A percentile compares a stretch with the other conserved stretches of the same genome.
These are phyloP conservation scores for Talaromyces wortmannii DNA, from an alignment of 495 filamentous ascomycete species.

Conservation along the genomic window DNA sequence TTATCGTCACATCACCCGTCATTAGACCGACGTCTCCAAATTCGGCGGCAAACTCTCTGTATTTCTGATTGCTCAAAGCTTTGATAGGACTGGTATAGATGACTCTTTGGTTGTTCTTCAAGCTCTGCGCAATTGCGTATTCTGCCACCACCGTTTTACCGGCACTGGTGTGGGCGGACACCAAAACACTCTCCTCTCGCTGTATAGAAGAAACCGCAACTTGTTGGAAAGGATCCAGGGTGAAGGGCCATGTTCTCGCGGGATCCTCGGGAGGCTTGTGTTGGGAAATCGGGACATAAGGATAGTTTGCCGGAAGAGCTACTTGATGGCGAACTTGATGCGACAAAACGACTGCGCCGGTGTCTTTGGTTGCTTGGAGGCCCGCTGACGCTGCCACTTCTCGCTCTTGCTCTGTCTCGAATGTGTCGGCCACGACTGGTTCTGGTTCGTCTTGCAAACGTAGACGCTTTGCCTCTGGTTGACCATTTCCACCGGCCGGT, in stretches of 20 bases:
- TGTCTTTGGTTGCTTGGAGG: constrained; percentile 63
- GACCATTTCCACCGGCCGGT: constrained; percentile 28
- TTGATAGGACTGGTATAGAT: constrained; percentile 99
- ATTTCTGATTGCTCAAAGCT: constrained; percentile 97
- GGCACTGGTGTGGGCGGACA: constrained; percentile 95
- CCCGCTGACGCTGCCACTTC: constrained; percentile 78
- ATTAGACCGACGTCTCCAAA: constrained; percentile 97
- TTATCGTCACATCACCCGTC: constrained; percentile 99
- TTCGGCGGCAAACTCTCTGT: constrained; percentile 88
- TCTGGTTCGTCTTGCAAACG: constrained; percentile 66
- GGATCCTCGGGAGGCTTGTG: constrained; percentile 82
- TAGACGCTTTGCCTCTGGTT: constrained; percentile 65
- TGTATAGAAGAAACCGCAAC: constrained; percentile 90
- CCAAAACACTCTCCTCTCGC: constrained; percentile 88
- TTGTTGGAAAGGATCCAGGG: constrained; percentile 93
- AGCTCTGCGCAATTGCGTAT: constrained; percentile 95
- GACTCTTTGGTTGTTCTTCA: constrained; percentile 94
- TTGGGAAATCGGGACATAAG: constrained; percentile 85
- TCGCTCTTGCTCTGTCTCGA: constrained; percentile 91
- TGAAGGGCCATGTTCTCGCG: constrained; percentile 78
- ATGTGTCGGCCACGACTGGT: constrained; percentile 85
- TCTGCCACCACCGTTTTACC: constrained; percentile 98
- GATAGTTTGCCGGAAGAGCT: constrained; percentile 85
- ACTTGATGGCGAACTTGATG: constrained; percentile 99
- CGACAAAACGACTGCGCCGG: constrained; percentile 66